Evolutionary conservation across 805 yeast species (phyloP).

Genomic region (Saturnispora bothae): DNA sequence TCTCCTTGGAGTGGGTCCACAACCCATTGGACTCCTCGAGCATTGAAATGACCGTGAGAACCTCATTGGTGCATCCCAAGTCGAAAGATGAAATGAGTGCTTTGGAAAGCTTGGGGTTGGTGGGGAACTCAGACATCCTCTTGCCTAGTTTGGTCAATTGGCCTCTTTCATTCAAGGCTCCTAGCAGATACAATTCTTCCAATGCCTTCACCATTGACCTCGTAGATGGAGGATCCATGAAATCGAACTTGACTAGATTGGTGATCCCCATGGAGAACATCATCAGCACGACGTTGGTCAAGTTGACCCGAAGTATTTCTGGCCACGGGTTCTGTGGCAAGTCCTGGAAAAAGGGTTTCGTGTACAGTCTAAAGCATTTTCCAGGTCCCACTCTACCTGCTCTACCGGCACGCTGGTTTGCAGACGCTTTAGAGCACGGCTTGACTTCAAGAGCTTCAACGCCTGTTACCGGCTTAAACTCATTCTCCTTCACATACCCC

Average conservation of each 20-base stretch:
- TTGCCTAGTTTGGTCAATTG: slow-evolving; percentile 66
- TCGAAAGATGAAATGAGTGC: slow-evolving; percentile 54
- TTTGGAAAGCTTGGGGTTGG: slow-evolving; percentile 84
- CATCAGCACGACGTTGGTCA: slow-evolving; percentile 65
- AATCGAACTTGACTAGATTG: slow-evolving; percentile 74
- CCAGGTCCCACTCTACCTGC: slow-evolving; percentile 99
- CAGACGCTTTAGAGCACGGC: slow-evolving; percentile 91
- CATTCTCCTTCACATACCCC: slow-evolving; percentile 88
- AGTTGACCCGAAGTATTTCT: slow-evolving; percentile 79
- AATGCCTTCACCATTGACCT: slow-evolving; percentile 64
- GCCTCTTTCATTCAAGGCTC: slow-evolving; percentile 78
- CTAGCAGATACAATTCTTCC: slow-evolving; percentile 73
- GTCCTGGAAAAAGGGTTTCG: slow-evolving; percentile 75
- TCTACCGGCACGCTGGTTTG: slow-evolving; percentile 94
- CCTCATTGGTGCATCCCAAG: slow-evolving; percentile 53
- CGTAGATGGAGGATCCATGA: slow-evolving; percentile 81
- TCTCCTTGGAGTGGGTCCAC: slow-evolving; percentile 61
- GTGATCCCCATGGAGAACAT: slow-evolving; percentile 76
- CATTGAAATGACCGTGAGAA: slow-evolving; percentile 72
- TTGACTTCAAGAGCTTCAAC: slow-evolving; percentile 80
- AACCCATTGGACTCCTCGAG: slow-evolving; percentile 66
- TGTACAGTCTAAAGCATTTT: slow-evolving; percentile 80
- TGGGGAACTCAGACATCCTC: slow-evolving; percentile 84
- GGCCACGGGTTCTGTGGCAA: slow-evolving; percentile 76
- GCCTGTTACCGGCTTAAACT: slow-evolving; percentile 77